Conservation (phyloP, 192 early-diverging fungal species). For the Lobosporangium transversale region DNA sequence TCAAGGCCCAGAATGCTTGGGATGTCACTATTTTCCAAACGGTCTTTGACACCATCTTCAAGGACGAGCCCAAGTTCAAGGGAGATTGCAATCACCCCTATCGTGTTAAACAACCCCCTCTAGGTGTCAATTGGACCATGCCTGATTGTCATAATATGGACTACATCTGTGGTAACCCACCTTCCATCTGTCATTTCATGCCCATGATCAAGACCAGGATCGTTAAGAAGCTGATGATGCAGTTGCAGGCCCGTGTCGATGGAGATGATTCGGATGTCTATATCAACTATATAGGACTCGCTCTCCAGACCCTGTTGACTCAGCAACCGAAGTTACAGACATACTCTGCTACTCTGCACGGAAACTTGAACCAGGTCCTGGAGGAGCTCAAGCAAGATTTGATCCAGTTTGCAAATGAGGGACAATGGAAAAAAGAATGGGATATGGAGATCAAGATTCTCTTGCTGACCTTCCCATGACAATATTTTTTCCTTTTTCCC, state of each 20-base stretch:
- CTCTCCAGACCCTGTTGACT: constrained; percentile 13
- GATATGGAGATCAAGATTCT: constrained; percentile 42
- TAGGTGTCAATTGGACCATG: constrained; percentile 61
- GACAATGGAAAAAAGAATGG: constrained; percentile 27
- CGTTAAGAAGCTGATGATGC: constrained; percentile 10
- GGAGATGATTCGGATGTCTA: constrained; percentile 42
- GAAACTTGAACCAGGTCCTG: constrained; percentile 35
- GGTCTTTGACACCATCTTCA: constrained; percentile 57
- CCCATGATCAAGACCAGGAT: constrained; percentile 53
- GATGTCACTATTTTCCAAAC: constrained; percentile 27
- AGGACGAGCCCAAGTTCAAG: constrained; percentile 58
- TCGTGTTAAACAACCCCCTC: constrained; percentile 55
- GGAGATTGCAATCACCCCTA: constrained; percentile 66
- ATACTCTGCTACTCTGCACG: constrained; percentile 16
- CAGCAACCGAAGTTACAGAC: background rate
- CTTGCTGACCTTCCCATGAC: constrained; percentile 27
- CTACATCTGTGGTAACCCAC: constrained; percentile 72
- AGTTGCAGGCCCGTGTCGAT: background rate
- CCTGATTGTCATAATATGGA: constrained; percentile 64
- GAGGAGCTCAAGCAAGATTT: constrained; percentile 7
- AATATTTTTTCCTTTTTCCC: background rate
- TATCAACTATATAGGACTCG: constrained; percentile 24
- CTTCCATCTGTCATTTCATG: constrained; percentile 68
- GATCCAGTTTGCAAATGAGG: background rate
- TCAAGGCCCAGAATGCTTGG: constrained; percentile 34